Conservation (phyloP, 768 basidiomycete genomes). For the Calocybe cyanea region DNA sequence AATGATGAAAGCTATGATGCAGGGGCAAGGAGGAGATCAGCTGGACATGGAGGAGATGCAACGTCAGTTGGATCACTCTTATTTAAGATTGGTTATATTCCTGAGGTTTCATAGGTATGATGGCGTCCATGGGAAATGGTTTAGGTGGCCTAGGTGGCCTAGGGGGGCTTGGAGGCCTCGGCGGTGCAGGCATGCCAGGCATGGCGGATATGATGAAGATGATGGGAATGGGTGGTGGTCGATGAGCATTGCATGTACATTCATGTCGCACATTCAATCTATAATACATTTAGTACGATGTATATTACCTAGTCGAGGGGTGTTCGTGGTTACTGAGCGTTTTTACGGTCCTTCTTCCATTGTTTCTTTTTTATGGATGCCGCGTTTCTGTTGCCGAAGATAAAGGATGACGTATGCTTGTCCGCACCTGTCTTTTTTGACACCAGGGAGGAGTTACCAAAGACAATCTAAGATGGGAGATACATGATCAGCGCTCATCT, state of each 20-base stretch:
- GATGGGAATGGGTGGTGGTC: conserved; percentile 75
- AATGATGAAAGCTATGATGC: conserved; percentile 99
- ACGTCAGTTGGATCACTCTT: conserved; percentile 41
- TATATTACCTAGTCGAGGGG: background rate
- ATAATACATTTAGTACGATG: conserved; percentile 3
- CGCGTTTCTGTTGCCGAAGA: conserved; percentile 71
- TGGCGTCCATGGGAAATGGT: conserved; percentile 80
- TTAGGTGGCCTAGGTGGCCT: conserved; percentile 58
- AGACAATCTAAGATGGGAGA: conserved; percentile 44
- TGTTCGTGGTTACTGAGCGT: conserved; percentile 6
- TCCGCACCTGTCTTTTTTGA: conserved; percentile 79
- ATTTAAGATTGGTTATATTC: background rate
- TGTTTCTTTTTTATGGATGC: conserved; percentile 60
- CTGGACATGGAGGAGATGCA: conserved; percentile 95
- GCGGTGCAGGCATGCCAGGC: conserved; percentile 54
- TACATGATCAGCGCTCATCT: background rate
- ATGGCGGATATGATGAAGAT: conserved; percentile 83
- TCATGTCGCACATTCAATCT: conserved; percentile 3
- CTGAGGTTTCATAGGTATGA: conserved; percentile 57
- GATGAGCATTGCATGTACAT: conserved; percentile 16
- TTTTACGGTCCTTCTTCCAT: conserved; percentile 43
- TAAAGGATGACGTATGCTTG: conserved; percentile 74
- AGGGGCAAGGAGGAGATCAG: conserved; percentile 86
- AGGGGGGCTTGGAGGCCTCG: conserved; percentile 56
- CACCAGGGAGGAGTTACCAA: conserved; percentile 49